Evolutionary conservation across 176 grass and related monocot genomes (phyloP), one percentile per base, ranked within the genome.

Genomic region (Oryza nivara): DNA sequence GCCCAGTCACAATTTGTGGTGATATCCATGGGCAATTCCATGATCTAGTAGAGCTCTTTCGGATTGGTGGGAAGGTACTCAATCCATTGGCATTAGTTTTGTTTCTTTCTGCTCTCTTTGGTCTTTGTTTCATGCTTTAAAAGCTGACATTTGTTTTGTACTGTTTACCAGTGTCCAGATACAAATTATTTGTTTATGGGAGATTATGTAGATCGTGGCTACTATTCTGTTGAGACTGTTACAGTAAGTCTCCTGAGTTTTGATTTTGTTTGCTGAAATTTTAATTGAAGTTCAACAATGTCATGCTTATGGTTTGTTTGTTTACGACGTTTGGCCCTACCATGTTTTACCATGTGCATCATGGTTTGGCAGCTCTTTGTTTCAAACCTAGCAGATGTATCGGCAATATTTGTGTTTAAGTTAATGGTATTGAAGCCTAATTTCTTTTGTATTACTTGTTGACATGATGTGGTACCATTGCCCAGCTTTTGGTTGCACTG

Each of bases 141-240:
- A 83, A 75, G 67, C 69, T 83, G 49, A 87, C 48, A 68, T 28
- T 69, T 51, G 11, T 83, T 54, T 19, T 86, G 67, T 88, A 11
- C 82, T 86, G 68, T 80, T 84, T 89, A 23, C 52, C 68, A 97
- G 94, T 97, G 94, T 54, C 94, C 94, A 82, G 89, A 97, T 84
- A 97, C 94, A 10, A 97, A 97, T 80, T 97, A 97, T 80, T 83
- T 97, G 85, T 97, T 97, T 86, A 97, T 97, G 94, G 94, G 91
- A 17, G 94, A 97, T 92, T 97, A 92, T 67, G 94, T 97, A 9
- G 94, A 97, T 40, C 91, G 94, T 90, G 94, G 94, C 17, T 97
- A 94, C 80, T 97, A 97, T 87, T 97, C 94, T 64, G 94, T 97
- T 79, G 94, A 97, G 80, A 97, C 94, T 84, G 94, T 97, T 61